Conservation (phyloP, 768 basidiomycete species). For the Podaxis sp. region DNA sequence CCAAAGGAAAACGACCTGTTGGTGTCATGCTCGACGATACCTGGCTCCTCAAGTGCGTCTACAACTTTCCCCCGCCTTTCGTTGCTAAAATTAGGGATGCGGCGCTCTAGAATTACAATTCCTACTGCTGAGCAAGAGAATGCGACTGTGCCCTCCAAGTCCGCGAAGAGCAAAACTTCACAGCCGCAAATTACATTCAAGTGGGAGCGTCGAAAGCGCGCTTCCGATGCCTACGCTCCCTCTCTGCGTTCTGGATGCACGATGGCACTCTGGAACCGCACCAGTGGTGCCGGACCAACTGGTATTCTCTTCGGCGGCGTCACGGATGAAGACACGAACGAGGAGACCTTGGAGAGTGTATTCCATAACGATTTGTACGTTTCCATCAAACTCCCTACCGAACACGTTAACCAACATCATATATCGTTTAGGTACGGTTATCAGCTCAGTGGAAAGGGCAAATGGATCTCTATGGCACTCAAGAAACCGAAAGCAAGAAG, state of each 20-base stretch:
- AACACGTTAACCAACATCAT: neutral
- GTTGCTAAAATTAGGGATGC: neutral
- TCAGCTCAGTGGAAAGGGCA: slow-evolving; percentile 69
- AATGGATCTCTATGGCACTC: slow-evolving; percentile 77
- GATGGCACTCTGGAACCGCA: slow-evolving; percentile 71
- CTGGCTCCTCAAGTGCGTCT: slow-evolving; percentile 74
- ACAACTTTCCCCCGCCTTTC: neutral
- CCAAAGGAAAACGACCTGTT: slow-evolving; percentile 79
- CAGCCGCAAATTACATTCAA: slow-evolving; percentile 48
- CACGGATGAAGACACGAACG: slow-evolving; percentile 80
- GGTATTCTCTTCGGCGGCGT: slow-evolving; percentile 88
- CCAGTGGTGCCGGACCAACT: slow-evolving; percentile 45
- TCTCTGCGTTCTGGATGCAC: slow-evolving; percentile 78
- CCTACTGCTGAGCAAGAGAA: slow-evolving; percentile 19
- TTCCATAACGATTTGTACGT: slow-evolving; percentile 87
- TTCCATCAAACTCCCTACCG: neutral
- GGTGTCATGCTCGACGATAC: slow-evolving; percentile 91
- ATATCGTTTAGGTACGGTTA: slow-evolving; percentile 64
- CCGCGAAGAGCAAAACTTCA: slow-evolving; percentile 34
- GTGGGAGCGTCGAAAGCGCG: slow-evolving; percentile 83
- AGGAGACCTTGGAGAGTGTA: slow-evolving; percentile 80
- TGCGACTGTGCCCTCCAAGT: slow-evolving; percentile 20
- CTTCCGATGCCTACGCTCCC: slow-evolving; percentile 70
- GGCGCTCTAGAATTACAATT: slow-evolving; percentile 21
- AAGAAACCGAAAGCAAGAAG: slow-evolving; percentile 67